These are phyloP conservation scores for Canariomyces notabilis DNA, from an alignment of 2,329 filamentous ascomycete genomes.

Conservation along the genomic window DNA sequence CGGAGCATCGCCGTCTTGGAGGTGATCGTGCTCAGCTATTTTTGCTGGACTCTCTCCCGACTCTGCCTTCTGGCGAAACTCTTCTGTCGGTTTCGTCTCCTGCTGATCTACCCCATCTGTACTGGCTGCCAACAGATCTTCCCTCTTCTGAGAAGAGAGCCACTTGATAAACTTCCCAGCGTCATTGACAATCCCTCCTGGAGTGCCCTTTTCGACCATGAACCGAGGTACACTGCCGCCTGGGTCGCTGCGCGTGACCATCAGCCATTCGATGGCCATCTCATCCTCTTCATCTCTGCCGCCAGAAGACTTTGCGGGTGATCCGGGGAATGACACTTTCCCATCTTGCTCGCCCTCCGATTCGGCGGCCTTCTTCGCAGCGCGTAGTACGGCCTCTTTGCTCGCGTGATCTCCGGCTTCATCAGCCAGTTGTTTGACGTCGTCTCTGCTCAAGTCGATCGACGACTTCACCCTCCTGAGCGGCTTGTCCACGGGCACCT, in stretches of 20 bases:
- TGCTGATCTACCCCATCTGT: slow-evolving; percentile 27
- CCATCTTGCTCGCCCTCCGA: slow-evolving; percentile 11
- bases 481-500: slow-evolving; percentile 58
- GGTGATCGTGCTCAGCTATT: slow-evolving; percentile 9
- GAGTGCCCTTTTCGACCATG: slow-evolving; percentile 86
- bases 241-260: slow-evolving; percentile 85
- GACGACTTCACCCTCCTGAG: slow-evolving; percentile 41
- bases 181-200: slow-evolving; percentile 72
- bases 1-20: slow-evolving; percentile 9
- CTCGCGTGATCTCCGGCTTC: slow-evolving; percentile 25
- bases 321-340: neutral
- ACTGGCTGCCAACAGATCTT: slow-evolving; percentile 28
- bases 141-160: slow-evolving; percentile 43
- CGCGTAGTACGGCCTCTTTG: slow-evolving; percentile 41
- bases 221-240: slow-evolving; percentile 84
- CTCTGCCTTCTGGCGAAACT: slow-evolving; percentile 23
- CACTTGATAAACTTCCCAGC: slow-evolving; percentile 78
- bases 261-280: slow-evolving; percentile 75
- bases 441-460: slow-evolving; percentile 36
- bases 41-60: neutral
- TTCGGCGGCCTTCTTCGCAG: slow-evolving; percentile 30
- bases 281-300: slow-evolving; percentile 30
- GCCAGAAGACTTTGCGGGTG: neutral
- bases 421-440: slow-evolving; percentile 24
- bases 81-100: slow-evolving; percentile 27